Evolutionary conservation across 2,329 filamentous ascomycete genomes (phyloP).

Genomic region (Penicillium polonicum): DNA sequence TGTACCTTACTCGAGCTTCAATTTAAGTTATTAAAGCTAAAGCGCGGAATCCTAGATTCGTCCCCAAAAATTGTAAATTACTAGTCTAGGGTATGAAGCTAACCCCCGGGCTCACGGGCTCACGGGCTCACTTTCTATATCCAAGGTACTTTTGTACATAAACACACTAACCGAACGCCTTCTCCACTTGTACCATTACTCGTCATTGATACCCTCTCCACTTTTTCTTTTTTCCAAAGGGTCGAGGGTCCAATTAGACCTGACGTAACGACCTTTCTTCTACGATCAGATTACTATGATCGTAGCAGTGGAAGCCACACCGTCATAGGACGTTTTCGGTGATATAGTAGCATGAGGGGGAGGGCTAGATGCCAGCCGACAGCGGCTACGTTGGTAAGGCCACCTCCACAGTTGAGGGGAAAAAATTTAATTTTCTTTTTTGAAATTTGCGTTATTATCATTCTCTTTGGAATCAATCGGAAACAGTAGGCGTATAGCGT

Average conservation of each 20-base stretch:
- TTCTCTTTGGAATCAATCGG: neutral
- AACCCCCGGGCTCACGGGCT: neutral
- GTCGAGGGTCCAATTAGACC: neutral
- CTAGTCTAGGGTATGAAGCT: neutral
- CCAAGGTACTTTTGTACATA: neutral
- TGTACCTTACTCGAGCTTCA: neutral
- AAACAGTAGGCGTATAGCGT: neutral
- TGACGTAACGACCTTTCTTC: neutral
- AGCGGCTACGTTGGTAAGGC: neutral
- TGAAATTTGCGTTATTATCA: neutral
- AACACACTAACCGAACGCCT: neutral
- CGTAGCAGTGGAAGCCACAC: neutral
- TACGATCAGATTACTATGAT: neutral
- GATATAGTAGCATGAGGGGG: neutral
- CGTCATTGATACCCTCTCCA: neutral
- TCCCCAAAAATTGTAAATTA: neutral
- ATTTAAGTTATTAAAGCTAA: conserved; percentile 5
- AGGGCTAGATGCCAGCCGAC: neutral
- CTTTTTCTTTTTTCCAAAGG: neutral
- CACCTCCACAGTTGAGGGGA: neutral
- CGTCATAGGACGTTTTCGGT: conserved; percentile 7
- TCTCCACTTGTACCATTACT: neutral
- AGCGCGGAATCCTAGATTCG: neutral
- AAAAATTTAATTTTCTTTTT: too few relatives aligned
- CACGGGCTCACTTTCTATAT: neutral